phyloP scores from a whole-genome alignment of 2,329 filamentous ascomycete genomes.

The Ophiostoma triangulosporum region DNA sequence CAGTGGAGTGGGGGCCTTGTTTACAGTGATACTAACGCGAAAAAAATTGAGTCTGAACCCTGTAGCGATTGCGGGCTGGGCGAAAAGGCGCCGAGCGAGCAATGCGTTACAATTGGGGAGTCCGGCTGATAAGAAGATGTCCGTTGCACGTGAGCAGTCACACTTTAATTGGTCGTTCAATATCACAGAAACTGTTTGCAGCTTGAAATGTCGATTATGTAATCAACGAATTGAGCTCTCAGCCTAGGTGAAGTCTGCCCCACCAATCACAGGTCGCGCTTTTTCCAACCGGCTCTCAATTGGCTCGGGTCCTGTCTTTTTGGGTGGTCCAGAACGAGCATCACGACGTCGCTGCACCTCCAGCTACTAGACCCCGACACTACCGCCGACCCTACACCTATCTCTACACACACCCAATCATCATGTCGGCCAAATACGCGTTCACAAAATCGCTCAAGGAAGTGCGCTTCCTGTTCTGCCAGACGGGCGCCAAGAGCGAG shows the following conservation, averaged over 20 bases:
- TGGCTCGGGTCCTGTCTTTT: slow-evolving; percentile 4
- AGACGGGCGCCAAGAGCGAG: slow-evolving; percentile 81
- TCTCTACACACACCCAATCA: slow-evolving; percentile 15
- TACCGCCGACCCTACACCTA: not conserved
- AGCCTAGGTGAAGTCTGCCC: not conserved
- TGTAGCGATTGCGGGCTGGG: slow-evolving; percentile 1
- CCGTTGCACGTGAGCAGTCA: not conserved
- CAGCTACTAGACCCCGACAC: not conserved
- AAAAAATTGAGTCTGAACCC: not conserved
- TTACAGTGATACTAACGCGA: not conserved
- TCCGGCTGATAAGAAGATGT: slow-evolving; percentile 3
- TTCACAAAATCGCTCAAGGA: slow-evolving; percentile 85
- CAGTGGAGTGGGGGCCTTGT: not conserved
- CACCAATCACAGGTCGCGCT: slow-evolving; percentile 9
- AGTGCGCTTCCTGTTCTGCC: slow-evolving; percentile 94
- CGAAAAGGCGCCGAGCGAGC: not conserved
- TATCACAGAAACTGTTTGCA: no score
- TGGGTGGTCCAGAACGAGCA: slow-evolving; percentile 2
- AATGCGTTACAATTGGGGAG: not conserved
- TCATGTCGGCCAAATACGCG: slow-evolving; percentile 85
- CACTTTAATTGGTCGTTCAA: not conserved
- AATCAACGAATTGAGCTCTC: no score
- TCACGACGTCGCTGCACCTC: not conserved
- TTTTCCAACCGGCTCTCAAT: slow-evolving; percentile 8
- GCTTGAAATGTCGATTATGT: no score